Evolutionary conservation across 1,139 yeast genomes (phyloP), one percentile per base, ranked within the genome.

Genomic region (Geotrichum europaeum): DNA sequence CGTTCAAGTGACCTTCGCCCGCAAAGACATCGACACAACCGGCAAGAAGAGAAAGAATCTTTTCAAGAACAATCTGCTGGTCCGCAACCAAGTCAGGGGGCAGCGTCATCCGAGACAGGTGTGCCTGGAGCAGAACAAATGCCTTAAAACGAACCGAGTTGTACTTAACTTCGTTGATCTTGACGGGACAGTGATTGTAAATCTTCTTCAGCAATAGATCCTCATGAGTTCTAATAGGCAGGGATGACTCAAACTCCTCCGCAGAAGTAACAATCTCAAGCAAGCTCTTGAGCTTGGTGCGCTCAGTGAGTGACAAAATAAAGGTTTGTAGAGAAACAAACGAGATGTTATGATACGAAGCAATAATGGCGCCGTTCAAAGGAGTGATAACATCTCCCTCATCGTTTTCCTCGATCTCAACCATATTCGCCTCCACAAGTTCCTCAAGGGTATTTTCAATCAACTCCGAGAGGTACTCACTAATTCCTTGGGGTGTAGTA

Each of bases 401-500:
- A 0, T 75, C 78, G 9, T 74, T 78, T 32, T 77, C 80, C 45
- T 79, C 82, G 2, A 85, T 66, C 64, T 88, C 94, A 55, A 94
- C 78, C 65, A 92, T 70, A 51, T 83, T 84, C 1, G 84, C 81
- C 2, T 83, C 84, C 1, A 75, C 76, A 57, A 95, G 76, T 32
- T 89, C 96, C 30, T 79, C 79, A 65, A 94, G 71, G 0, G 90
- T 79, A n/a, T 75, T 78, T 69, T 94, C 98, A 30, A 94, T 87
- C 43, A 90, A 70, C 57, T 90, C 97, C 0, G 98, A 91, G 57
- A 94, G 75, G 71, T 80, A 90, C 61, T 86, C 91, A 0, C 96
- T 89, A 15, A 94, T 73, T 0, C 95, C 96, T 51, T 82, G 75
- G 57, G 84, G 84, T 0, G 89, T 77, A 1, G 81, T 78, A 64